Base-by-base conservation (phyloP, 148 eudicot genomes). In the Rhododendron kiyosumense region DNA sequence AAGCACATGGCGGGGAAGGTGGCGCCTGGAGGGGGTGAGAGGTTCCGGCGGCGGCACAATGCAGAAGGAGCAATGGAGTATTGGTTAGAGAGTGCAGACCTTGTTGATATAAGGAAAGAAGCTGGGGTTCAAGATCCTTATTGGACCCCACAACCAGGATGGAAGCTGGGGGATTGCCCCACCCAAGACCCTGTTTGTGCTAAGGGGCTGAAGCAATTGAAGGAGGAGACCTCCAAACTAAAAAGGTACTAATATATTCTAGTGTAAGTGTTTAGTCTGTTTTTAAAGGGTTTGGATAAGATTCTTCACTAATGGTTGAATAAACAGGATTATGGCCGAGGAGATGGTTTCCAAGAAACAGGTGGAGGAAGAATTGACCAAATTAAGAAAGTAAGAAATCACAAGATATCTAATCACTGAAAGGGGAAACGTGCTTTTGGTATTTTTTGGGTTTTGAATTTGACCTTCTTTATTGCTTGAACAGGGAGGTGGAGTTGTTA, bases 61-160 rank as follows among this genome's bases (percentile, higher is more conserved):
- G 92, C 96, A 4, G 94, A 95, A 65, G 99, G 99, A 24, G 93
- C 94, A 59, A 97, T 95, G 98, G 99, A 95, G 91, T 97, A 94
- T 76, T 97, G 99, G 99, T 54, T 95, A 20, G 99, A 97, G 89
- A 88, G 93, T 89, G 96, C 98, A 85, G 93, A 97, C 83, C 91
- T 97, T 85, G 90, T 88, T 83, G 88, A 90, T 17, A 75, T 94
- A 57, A 85, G 98, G 87, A 94, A 88, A 75, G 88, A 90, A 52
- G 95, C 92, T 57, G 98, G 98, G 48, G 91, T 94, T 28, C 81
- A 84, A 43, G 98, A 97, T 87, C 94, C 96, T 78, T 95, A 87
- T 85, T 96, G 99, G 99, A 90, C 88, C 5, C 98, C 98, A 41
- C 97, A 97, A 83, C 93, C 95, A 8, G 99, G 99, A 75, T 96